Evolutionary conservation across 164 flowering plant genomes (phyloP).

Genomic region (Berberis vulgaris): DNA sequence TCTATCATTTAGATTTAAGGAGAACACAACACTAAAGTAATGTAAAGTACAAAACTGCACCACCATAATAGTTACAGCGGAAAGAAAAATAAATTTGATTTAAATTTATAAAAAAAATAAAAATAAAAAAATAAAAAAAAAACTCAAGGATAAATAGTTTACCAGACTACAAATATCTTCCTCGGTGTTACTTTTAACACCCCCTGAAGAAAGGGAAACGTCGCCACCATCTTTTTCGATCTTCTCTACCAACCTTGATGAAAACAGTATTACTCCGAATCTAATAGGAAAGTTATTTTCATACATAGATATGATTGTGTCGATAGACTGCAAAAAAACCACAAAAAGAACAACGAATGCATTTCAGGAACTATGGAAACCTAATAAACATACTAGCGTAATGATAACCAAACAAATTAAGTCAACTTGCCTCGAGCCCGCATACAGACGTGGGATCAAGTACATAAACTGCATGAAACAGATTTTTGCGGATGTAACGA

Average conservation of each 20-base stretch:
- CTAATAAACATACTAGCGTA: neutral
- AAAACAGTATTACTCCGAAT: constrained; percentile 82
- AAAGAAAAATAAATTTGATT: neutral
- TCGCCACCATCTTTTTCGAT: constrained; percentile 54
- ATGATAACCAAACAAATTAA: neutral
- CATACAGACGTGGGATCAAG: constrained; percentile 77
- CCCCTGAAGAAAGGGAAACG: constrained; percentile 16
- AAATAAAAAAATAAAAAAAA: neutral
- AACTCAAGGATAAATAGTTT: constrained; percentile 9
- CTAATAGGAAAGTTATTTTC: constrained; percentile 84
- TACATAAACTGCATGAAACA: constrained; percentile 88
- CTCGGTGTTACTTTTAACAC: constrained; percentile 19
- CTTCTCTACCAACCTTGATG: constrained; percentile 44
- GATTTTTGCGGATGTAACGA: constrained; percentile 89
- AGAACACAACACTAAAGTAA: no score
- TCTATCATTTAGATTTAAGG: no score
- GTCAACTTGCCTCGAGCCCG: constrained; percentile 79
- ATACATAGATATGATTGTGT: constrained; percentile 56
- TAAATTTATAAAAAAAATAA: neutral
- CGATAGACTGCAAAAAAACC: constrained; percentile 49
- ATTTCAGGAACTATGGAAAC: neutral
- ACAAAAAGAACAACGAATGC: neutral
- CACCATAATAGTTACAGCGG: neutral
- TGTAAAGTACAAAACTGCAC: no score
- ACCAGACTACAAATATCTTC: constrained; percentile 86